Evolutionary conservation across 2,329 filamentous ascomycete species (phyloP), one percentile per base, ranked within the genome.

Genomic region (Colletotrichum navitas): DNA sequence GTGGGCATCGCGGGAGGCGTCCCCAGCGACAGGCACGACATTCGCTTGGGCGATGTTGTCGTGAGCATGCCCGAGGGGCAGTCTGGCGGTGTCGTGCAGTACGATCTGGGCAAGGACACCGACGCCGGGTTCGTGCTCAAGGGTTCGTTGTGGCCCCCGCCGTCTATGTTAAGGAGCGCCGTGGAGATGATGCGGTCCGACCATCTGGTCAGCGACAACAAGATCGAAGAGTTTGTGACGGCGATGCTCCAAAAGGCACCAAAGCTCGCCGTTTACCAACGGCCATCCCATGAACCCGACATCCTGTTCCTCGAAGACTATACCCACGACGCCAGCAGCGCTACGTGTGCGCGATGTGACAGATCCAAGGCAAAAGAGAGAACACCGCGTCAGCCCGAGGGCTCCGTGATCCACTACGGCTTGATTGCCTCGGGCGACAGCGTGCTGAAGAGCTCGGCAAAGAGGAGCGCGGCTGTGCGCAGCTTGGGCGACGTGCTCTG

Each of bases 401-500:
- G 51, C 6, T 67, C 74, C 7, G 59, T 56, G 16, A 74, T 74
- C 18, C 73, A 75, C 47, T 74, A 74, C 16, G 72, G 74, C 2
- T 51, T 74, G n/a, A 72, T 75, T 36, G 72, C 74, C 10, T 75
- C 73, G 7, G 73, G 74, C 2, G 72, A 75, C 39, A 52, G 68
- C 3, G 66, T 74, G 18, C 54, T 74, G 7, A 71, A 72, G 34
- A 66, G 63, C 39, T 34, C 39, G 2, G 39, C 6, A 45, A 29
- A 36, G 26, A 49, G 54, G 6, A 34, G 39, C 3, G 52, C 24
- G 5, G 39, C 29, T 10, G 52, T 36, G 11, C 29, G 26, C 21
- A 45, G 29, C 18, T 18, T 66, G 21, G 63, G 54, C 1, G 54
- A 59, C 43, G 64, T 73, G 11, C 59, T 74, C 32, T 74, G 74